phyloP scores from a whole-genome alignment of 192 early-diverging fungal genomes.

The Paraglomus occultum region DNA sequence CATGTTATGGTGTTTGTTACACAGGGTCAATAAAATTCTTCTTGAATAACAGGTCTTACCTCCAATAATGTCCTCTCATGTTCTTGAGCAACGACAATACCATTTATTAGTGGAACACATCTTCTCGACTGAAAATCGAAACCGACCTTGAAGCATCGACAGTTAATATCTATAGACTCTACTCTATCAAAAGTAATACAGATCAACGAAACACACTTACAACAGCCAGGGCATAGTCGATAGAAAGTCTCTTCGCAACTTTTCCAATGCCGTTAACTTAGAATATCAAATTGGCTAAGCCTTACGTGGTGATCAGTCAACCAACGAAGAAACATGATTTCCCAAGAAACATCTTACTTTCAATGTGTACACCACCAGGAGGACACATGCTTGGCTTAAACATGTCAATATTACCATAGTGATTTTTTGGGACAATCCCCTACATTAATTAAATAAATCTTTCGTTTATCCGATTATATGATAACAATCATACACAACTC shows the following conservation, averaged over 20 bases:
- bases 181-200: not conserved
- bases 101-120: slow-evolving; percentile 60
- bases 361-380: slow-evolving; percentile 69
- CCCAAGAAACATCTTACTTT: slow-evolving; percentile 38
- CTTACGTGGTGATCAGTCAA: no score
- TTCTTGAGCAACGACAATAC: slow-evolving; percentile 69
- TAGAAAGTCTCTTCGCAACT: slow-evolving; percentile 70
- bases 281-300: not conserved
- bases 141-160: slow-evolving; percentile 47
- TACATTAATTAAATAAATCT: slow-evolving; percentile 38
- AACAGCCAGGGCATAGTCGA: slow-evolving; percentile 83
- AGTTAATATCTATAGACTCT: slow-evolving; percentile 15
- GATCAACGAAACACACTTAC: slow-evolving; percentile 50
- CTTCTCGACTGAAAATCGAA: slow-evolving; percentile 67
- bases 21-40: no score
- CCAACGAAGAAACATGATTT: not conserved
- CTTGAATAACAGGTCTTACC: slow-evolving; percentile 38
- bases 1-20: slow-evolving; percentile 34
- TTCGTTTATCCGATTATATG: not conserved
- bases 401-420: slow-evolving; percentile 82
- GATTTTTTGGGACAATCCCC: slow-evolving; percentile 80
- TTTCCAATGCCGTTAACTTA: slow-evolving; percentile 55
- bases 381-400: slow-evolving; percentile 86
- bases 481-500: not conserved
- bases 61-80: slow-evolving; percentile 53